These are phyloP conservation scores for Venturia pyrina DNA, from an alignment of 2,329 filamentous ascomycete species.

Conservation along the genomic window DNA sequence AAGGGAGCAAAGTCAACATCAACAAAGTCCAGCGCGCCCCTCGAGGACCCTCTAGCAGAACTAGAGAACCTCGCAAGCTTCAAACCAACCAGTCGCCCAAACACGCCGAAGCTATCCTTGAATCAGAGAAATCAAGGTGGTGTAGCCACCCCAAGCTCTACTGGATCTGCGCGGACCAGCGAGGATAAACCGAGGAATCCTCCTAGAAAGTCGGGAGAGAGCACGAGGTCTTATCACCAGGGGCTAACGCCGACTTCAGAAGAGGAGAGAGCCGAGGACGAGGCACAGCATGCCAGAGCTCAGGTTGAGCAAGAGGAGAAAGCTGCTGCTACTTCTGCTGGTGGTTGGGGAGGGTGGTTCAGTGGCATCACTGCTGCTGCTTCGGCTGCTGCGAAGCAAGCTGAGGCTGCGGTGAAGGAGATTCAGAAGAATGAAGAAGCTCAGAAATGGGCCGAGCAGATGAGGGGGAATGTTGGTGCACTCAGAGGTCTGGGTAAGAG, in stretches of 20 bases:
- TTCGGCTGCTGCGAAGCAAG: constrained; percentile 77
- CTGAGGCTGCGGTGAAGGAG: constrained; percentile 86
- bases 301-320: constrained; percentile 34
- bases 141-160: constrained; percentile 26
- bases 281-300: constrained; percentile 38
- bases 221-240: constrained; percentile 58
- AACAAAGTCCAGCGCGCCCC: constrained; percentile 32
- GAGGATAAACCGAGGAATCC: constrained; percentile 44
- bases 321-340: constrained; percentile 18
- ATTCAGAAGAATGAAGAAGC: constrained; percentile 95
- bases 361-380: constrained; percentile 77
- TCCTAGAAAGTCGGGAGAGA: constrained; percentile 67
- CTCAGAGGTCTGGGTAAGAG: constrained; percentile 63
- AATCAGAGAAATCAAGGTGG: constrained; percentile 27
- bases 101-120: constrained; percentile 58
- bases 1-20: constrained; percentile 31
- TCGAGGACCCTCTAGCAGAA: constrained; percentile 74
- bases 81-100: constrained; percentile 60
- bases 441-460: constrained; percentile 90
- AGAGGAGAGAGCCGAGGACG: constrained; percentile 28
- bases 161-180: constrained; percentile 30
- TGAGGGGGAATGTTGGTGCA: constrained; percentile 76
- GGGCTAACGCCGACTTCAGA: constrained; percentile 59
- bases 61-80: constrained; percentile 52
- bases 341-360: constrained; percentile 71